Evolutionary conservation across 2,329 filamentous ascomycete species (phyloP).

Genomic region (Arthrobotrys pseudoclavata): DNA sequence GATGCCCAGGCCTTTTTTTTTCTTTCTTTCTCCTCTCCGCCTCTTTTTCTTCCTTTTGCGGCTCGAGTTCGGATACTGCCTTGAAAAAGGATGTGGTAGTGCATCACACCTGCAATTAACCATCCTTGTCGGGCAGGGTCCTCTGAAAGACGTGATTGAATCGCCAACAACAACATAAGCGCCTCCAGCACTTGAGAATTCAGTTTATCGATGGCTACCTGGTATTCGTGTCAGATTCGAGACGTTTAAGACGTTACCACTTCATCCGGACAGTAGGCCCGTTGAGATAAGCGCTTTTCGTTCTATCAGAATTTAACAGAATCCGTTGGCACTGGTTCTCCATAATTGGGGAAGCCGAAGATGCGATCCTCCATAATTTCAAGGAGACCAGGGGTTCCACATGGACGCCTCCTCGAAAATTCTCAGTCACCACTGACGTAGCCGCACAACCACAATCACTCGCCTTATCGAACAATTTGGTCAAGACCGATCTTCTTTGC

Average conservation of each 20-base stretch:
- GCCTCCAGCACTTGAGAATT: slow-evolving; percentile 29
- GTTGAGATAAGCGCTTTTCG: slow-evolving; percentile 46
- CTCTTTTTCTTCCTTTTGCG: neutral
- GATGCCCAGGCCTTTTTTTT: slow-evolving; percentile 9
- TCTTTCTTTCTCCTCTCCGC: neutral
- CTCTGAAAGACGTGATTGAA: slow-evolving; percentile 35
- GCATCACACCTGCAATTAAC: slow-evolving; percentile 56
- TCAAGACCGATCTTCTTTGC: slow-evolving; percentile 16
- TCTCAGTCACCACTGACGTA: slow-evolving; percentile 46
- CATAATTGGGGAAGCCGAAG: slow-evolving; percentile 9
- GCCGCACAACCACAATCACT: slow-evolving; percentile 12
- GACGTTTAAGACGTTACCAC: slow-evolving; percentile 28
- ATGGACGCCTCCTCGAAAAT: slow-evolving; percentile 44
- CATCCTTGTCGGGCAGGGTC: slow-evolving; percentile 44
- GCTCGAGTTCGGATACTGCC: slow-evolving; percentile 3
- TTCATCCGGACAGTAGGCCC: neutral
- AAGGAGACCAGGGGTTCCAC: slow-evolving; percentile 52
- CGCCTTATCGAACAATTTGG: slow-evolving; percentile 27
- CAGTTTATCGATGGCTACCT: slow-evolving; percentile 23
- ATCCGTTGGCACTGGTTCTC: slow-evolving; percentile 9
- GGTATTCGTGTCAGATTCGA: slow-evolving; percentile 32
- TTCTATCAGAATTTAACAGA: slow-evolving; percentile 20
- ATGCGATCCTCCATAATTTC: slow-evolving; percentile 42
- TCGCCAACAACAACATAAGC: slow-evolving; percentile 44
- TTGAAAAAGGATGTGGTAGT: slow-evolving; percentile 33